phyloP scores from a whole-genome alignment of 2,329 filamentous ascomycete genomes.

The Grosmannia serpens region DNA sequence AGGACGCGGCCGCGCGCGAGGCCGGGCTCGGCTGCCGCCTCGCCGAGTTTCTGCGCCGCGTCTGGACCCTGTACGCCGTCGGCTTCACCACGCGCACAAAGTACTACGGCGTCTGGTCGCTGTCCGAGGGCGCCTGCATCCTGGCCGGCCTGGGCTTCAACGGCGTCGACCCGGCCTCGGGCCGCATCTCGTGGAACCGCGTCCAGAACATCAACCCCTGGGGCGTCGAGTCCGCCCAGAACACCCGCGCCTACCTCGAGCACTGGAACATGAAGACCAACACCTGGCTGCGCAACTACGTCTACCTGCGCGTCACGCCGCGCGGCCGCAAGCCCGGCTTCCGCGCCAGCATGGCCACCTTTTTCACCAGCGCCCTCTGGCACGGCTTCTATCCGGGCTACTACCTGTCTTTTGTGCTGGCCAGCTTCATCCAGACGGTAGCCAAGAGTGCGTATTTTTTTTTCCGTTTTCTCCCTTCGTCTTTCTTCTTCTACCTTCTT shows the following conservation, averaged over 20 bases:
- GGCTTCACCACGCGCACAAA: constrained; percentile 75
- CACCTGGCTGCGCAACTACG: constrained; percentile 88
- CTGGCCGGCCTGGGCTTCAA: constrained; percentile 90
- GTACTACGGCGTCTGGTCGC: constrained; percentile 91
- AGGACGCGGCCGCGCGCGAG: constrained; percentile 42
- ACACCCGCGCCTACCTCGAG: constrained; percentile 81
- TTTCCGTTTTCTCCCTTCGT: neutral
- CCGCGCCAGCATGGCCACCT: constrained; percentile 85
- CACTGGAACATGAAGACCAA: constrained; percentile 99
- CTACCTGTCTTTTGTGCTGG: constrained; percentile 81
- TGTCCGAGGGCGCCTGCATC: constrained; percentile 92
- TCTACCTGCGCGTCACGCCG: constrained; percentile 90
- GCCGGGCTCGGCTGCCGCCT: constrained; percentile 46
- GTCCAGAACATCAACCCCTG: constrained; percentile 81
- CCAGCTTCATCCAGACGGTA: constrained; percentile 81
- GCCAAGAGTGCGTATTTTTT: constrained; percentile 66
- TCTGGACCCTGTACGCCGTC: constrained; percentile 76
- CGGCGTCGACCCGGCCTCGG: constrained; percentile 73
- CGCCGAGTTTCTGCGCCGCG: constrained; percentile 47
- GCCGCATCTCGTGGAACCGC: constrained; percentile 80
- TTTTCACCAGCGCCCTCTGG: constrained; percentile 91
- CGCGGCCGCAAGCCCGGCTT: constrained; percentile 95
- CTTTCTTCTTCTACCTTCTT: neutral
- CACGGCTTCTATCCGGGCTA: constrained; percentile 97
- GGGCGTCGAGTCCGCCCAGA: constrained; percentile 82